These are phyloP conservation scores for Pleurotus djamor DNA, from an alignment of 768 basidiomycete genomes.

Conservation along the genomic window DNA sequence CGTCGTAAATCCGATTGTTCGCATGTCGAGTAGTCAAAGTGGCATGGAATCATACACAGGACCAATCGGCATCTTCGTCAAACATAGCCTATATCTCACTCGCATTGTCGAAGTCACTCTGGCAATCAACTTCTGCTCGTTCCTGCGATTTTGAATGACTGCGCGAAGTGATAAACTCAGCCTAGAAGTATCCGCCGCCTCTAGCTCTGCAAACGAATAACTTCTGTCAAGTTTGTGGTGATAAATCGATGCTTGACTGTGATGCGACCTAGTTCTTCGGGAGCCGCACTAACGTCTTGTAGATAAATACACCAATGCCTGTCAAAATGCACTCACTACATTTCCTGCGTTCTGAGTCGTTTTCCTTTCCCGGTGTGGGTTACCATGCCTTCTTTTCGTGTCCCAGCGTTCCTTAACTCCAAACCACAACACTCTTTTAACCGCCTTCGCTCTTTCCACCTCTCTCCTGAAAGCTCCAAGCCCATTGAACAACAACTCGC, in stretches of 20 bases:
- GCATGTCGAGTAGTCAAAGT: background rate
- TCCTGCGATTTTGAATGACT: background rate
- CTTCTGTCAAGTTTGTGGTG: background rate
- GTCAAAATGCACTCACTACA: background rate
- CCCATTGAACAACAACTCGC: slow-evolving; percentile 8
- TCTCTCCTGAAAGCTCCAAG: slow-evolving; percentile 23
- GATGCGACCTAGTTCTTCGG: background rate
- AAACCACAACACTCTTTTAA: slow-evolving; percentile 30
- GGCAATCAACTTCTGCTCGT: background rate
- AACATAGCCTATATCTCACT: background rate
- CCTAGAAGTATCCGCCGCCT: background rate
- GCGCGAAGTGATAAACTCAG: background rate
- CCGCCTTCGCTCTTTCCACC: slow-evolving; percentile 42
- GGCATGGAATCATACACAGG: background rate
- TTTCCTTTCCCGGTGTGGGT: background rate
- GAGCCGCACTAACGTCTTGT: too few relatives aligned
- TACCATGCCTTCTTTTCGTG: slow-evolving; percentile 23
- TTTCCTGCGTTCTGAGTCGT: background rate
- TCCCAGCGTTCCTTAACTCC: slow-evolving; percentile 21
- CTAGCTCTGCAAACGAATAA: background rate
- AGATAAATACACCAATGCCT: background rate
- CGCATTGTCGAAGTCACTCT: background rate
- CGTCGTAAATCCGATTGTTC: background rate
- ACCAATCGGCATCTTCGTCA: background rate
- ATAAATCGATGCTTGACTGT: background rate